These are phyloP conservation scores for Sugiyamaella floridensis DNA, from an alignment of 805 yeast genomes.

Conservation along the genomic window DNA sequence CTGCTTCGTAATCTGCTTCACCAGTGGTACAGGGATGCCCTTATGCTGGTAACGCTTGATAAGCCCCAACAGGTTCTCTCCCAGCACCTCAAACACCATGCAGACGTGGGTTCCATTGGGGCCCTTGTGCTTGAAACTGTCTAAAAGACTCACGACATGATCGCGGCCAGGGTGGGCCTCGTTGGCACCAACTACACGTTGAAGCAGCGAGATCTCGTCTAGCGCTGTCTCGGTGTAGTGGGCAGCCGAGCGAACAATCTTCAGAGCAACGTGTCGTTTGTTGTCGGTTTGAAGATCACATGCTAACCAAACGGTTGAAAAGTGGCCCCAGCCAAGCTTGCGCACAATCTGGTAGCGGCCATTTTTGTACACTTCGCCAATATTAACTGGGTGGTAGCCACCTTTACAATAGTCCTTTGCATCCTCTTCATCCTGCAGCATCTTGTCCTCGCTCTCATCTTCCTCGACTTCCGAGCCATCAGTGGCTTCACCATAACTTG, in stretches of 20 bases:
- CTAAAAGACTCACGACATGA: constrained; percentile 73
- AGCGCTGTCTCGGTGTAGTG: constrained; percentile 91
- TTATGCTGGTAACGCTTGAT: constrained; percentile 70
- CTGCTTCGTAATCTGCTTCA: constrained; percentile 77
- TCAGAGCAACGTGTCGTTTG: constrained; percentile 80
- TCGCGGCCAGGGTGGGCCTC: constrained; percentile 71
- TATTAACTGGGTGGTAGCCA: constrained; percentile 90
- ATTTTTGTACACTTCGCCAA: constrained; percentile 78
- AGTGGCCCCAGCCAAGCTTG: constrained; percentile 98
- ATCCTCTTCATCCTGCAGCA: constrained; percentile 61
- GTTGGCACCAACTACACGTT: constrained; percentile 54
- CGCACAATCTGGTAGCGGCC: constrained; percentile 73
- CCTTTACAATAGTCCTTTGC: constrained; percentile 80
- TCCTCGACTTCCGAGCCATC: constrained; percentile 4
- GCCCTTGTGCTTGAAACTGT: constrained; percentile 79
- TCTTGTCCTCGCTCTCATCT: constrained; percentile 11
- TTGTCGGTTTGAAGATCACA: constrained; percentile 46
- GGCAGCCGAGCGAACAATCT: constrained; percentile 83
- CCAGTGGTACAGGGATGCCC: constrained; percentile 70
- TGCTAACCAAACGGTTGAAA: constrained; percentile 93
- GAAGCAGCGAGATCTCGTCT: constrained; percentile 81
- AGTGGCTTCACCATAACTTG: constrained; percentile 10
- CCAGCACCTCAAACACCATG: constrained; percentile 96
- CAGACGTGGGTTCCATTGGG: constrained; percentile 90
- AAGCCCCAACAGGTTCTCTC: constrained; percentile 83